Percentiles rank a stretch among this genome's conserved stretches.
Evolutionary conservation across 2,329 filamentous ascomycete genomes (phyloP).

Genomic region (Rugonectria rugulosa): DNA sequence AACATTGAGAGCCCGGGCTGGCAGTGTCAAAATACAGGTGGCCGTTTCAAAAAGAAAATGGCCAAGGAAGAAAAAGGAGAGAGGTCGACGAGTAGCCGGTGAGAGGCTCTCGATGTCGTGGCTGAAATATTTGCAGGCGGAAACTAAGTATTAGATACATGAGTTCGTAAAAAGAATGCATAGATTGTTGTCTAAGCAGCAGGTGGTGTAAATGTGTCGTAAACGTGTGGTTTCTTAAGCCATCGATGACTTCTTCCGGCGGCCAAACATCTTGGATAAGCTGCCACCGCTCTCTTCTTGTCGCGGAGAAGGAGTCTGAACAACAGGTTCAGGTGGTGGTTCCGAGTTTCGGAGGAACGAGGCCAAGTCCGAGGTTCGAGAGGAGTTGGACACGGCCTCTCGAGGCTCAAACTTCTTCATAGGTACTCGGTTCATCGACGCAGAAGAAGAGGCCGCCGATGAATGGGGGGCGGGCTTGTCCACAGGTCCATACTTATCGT

Average conservation of each 20-base stretch:
- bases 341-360: constrained; percentile 75
- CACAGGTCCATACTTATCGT: constrained; percentile 51
- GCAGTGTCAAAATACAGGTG: constrained; percentile 26
- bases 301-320: constrained; percentile 39
- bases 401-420: constrained; percentile 68
- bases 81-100: background rate
- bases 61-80: constrained; percentile 6
- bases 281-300: constrained; percentile 50
- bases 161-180: constrained; percentile 36
- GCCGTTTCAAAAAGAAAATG: constrained; percentile 13
- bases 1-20: constrained; percentile 15
- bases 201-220: constrained; percentile 26
- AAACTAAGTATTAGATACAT: constrained; percentile 39
- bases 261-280: constrained; percentile 57
- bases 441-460: constrained; percentile 30
- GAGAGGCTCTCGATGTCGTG: constrained; percentile 2
- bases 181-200: constrained; percentile 30
- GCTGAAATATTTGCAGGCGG: constrained; percentile 25
- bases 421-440: constrained; percentile 51
- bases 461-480: constrained; percentile 32
- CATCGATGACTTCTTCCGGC: constrained; percentile 55
- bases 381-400: constrained; percentile 58
- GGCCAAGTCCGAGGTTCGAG: constrained; percentile 72
- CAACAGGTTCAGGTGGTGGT: constrained; percentile 58
- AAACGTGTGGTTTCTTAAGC: constrained; percentile 33